These are phyloP conservation scores for Penicillium sp. DNA, from an alignment of 2,329 filamentous ascomycete species.

Conservation along the genomic window DNA sequence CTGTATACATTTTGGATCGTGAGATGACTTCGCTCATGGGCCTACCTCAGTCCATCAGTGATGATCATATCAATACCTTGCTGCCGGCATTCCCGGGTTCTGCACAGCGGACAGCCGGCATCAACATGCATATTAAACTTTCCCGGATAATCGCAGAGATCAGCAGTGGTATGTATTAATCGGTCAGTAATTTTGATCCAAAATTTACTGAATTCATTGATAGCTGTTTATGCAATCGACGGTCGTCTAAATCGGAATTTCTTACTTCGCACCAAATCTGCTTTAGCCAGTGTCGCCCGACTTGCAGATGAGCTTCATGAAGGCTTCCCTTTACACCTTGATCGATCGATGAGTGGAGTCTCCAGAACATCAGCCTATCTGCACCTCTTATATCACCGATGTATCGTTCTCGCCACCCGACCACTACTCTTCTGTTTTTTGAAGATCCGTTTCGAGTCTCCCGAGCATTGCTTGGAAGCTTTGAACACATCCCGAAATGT, in stretches of 20 bases:
- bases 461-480: constrained; percentile 28
- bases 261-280: constrained; percentile 41
- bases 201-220: neutral
- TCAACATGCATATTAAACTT: constrained; percentile 50
- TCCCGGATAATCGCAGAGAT: constrained; percentile 48
- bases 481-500: constrained; percentile 40
- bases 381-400: constrained; percentile 30
- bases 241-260: constrained; percentile 38
- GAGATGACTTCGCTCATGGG: constrained; percentile 58
- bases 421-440: constrained; percentile 40
- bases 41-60: constrained; percentile 50
- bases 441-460: constrained; percentile 34
- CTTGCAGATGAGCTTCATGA: constrained; percentile 42
- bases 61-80: constrained; percentile 53
- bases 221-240: constrained; percentile 46
- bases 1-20: constrained; percentile 55
- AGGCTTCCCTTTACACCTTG: constrained; percentile 38
- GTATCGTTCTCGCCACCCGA: constrained; percentile 15
- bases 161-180: constrained; percentile 40
- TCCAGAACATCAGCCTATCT: constrained; percentile 45
- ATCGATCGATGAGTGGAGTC: constrained; percentile 39
- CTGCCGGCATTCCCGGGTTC: constrained; percentile 47
- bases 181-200: neutral
- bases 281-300: constrained; percentile 40
- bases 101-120: constrained; percentile 39